Evolutionary conservation across 1,284 basidiomycete genomes (phyloP).

Genomic region (Cutaneotrichosporon spelunceum): DNA sequence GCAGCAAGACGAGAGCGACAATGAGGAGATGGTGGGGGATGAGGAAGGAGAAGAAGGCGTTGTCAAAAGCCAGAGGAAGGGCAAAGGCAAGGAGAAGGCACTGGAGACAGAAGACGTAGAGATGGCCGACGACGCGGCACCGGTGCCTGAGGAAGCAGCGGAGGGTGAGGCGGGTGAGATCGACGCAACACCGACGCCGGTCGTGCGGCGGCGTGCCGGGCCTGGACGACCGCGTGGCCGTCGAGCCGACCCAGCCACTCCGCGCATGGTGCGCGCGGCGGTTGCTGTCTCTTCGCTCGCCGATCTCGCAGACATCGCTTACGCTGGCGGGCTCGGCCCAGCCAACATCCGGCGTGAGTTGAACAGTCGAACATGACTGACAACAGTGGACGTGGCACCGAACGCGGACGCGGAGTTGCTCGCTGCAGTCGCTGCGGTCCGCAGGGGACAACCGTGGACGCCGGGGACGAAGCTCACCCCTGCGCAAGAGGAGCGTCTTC

Average conservation of each 20-base stretch:
- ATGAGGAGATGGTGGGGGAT: not conserved
- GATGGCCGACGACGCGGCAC: not conserved
- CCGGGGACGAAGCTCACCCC: conserved; percentile 13
- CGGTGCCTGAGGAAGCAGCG: not conserved
- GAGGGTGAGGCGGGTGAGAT: not conserved
- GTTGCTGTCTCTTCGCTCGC: conserved; percentile 14
- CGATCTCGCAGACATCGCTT: conserved; percentile 23
- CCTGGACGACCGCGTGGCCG: conserved; percentile 9
- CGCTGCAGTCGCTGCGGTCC: conserved; percentile 17
- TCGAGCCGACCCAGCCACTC: not conserved
- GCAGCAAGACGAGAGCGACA: not conserved
- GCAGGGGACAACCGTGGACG: conserved; percentile 14
- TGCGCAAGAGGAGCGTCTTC: conserved; percentile 23
- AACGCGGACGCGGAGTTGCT: conserved; percentile 21
- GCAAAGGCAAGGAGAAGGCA: not conserved
- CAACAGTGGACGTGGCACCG: conserved; percentile 21
- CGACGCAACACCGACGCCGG: not conserved
- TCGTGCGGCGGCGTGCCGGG: not conserved
- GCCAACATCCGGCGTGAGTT: conserved; percentile 17
- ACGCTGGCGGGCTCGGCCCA: conserved; percentile 19
- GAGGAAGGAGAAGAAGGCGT: not conserved
- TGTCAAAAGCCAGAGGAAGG: not conserved
- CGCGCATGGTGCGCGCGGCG: conserved; percentile 7
- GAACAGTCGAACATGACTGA: not conserved
- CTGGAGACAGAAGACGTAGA: not conserved